Evolutionary conservation across 1,284 basidiomycete genomes (phyloP), one percentile per base, ranked within the genome.

Genomic region (Heterobasidion occidentale): DNA sequence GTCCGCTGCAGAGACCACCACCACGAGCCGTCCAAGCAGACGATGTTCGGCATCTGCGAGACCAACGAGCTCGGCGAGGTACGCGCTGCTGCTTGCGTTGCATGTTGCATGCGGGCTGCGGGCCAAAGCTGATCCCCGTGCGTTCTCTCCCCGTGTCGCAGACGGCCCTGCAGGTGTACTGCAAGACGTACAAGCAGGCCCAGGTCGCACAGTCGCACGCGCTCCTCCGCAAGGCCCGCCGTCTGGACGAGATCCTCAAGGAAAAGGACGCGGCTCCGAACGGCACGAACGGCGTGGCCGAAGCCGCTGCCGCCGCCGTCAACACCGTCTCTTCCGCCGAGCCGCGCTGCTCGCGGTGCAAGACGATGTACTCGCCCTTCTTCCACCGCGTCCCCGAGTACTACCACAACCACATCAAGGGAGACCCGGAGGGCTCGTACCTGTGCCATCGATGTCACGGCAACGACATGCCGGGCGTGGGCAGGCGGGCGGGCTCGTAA

Each of bases 161-260:
- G 89, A 92, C 90, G 20, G 89, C 92, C 1, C 77, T 97, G 19
- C 92, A 96, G 71, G 80, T 91, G 14, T 97, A 90, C 69, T 88
- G 86, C 46, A 79, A 79, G 55, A 79, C 83, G 9, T 95, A 95
- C 76, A 96, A 96, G 71, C 85, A 88, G 63, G 86, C 89, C 1
- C 75, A 77, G 0, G 71, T 83, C 7, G 75, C 78, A 7, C 81
- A 88, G 63, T 82, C 88, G 2, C 92, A 94, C 67, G 88, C 84
- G 1, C 78, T 94, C 11, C 78, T 95, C 45, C 87, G 92, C 56
- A 94, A 95, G 70, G 92, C 92, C 8, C 82, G 81, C 35, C 82
- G 91, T 9, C 77, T 95, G 17, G 92, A 95, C 68, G 73, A 75
- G 33, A 76, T 90, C 51, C 73, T 92, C 12, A 56, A 58, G 3